A percentile compares a stretch with the other conserved stretches of the same genome.
phyloP scores from a whole-genome alignment of 2,329 filamentous ascomycete species.

The Curvularia lunata region DNA sequence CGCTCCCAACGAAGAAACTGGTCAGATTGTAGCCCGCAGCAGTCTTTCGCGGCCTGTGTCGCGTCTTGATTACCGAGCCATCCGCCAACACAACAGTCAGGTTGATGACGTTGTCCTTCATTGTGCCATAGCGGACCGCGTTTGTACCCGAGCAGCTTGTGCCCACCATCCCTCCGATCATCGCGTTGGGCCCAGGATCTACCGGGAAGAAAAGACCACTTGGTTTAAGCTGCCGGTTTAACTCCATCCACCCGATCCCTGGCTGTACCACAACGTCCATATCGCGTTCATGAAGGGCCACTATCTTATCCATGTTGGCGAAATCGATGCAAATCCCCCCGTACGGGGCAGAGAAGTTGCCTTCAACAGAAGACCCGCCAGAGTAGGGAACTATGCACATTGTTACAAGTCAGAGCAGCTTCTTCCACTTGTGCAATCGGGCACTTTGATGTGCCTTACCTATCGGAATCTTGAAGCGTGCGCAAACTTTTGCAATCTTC shows the following conservation, averaged over 20 bases:
- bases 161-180: conserved; percentile 89
- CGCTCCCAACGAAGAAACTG: conserved; percentile 85
- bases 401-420: neutral
- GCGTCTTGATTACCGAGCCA: conserved; percentile 87
- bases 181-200: conserved; percentile 86
- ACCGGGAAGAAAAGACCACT: conserved; percentile 86
- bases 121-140: conserved; percentile 89
- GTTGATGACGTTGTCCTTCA: conserved; percentile 90
- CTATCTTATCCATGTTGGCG: conserved; percentile 79
- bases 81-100: conserved; percentile 89
- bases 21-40: conserved; percentile 92
- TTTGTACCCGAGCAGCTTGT: conserved; percentile 85
- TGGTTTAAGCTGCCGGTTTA: conserved; percentile 79
- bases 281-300: conserved; percentile 75
- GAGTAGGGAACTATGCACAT: neutral
- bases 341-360: neutral
- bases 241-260: conserved; percentile 82
- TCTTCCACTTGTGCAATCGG: neutral
- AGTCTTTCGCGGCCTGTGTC: conserved; percentile 85
- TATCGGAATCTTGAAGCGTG: neutral
- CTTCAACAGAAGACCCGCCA: conserved; percentile 1
- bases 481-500: neutral
- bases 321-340: conserved; percentile 89
- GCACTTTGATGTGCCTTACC: neutral
- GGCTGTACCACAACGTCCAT: conserved; percentile 64